phyloP scores from a whole-genome alignment of 768 basidiomycete species.

The Boletus subparvulus region DNA sequence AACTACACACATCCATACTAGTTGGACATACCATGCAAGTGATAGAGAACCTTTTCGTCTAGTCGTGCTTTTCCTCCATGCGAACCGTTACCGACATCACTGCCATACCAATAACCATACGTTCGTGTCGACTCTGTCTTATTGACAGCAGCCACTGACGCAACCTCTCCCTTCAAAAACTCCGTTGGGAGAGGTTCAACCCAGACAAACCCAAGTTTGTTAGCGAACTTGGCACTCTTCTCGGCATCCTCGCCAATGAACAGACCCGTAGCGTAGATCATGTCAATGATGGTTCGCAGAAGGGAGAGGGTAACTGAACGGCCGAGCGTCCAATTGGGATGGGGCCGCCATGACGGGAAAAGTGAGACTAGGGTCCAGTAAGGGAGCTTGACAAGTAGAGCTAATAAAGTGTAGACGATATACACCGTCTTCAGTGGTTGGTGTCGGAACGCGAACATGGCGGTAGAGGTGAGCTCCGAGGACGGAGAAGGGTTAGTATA shows the following conservation, averaged over 20 bases:
- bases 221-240: slow-evolving; percentile 1
- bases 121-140: not conserved
- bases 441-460: slow-evolving; percentile 1
- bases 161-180: slow-evolving; percentile 3
- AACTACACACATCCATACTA: too few species aligned
- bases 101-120: slow-evolving; percentile 6
- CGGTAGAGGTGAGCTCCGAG: not conserved
- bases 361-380: not conserved
- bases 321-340: not conserved
- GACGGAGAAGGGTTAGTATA: not conserved
- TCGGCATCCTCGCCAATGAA: slow-evolving; percentile 2
- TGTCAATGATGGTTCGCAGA: not conserved
- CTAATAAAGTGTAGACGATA: not conserved
- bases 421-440: not conserved
- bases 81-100: not conserved
- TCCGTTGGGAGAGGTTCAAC: not conserved
- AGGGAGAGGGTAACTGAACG: not conserved
- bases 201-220: slow-evolving; percentile 1
- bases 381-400: not conserved
- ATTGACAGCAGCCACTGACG: not conserved
- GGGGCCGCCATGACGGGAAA: not conserved
- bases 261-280: slow-evolving; percentile 1
- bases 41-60: slow-evolving; percentile 5
- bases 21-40: not conserved
- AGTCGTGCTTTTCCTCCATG: slow-evolving; percentile 4